Percentiles rank a stretch among this genome's conserved stretches.
Evolutionary conservation across 2,329 filamentous ascomycete genomes (phyloP).

Genomic region (Raffaelea deltoideospora): DNA sequence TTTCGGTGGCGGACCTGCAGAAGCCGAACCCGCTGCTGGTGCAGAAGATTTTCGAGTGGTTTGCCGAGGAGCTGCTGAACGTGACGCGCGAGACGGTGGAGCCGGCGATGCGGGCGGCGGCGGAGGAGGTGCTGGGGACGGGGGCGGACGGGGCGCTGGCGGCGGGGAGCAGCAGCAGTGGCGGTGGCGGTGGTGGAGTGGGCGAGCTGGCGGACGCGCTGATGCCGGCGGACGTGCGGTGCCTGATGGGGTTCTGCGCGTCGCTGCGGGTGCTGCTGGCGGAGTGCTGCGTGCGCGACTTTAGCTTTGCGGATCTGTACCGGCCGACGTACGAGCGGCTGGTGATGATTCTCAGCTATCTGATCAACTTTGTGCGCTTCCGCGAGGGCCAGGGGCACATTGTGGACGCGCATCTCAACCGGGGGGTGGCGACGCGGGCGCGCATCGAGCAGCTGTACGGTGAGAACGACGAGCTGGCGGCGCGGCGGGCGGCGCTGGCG

Average conservation of each 20-base stretch:
- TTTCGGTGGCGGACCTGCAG: slow-evolving; percentile 71
- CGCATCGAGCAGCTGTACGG: slow-evolving; percentile 74
- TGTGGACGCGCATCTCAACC: slow-evolving; percentile 90
- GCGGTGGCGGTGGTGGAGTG: too few species aligned
- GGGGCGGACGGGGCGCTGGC: neutral
- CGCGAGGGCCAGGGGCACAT: slow-evolving; percentile 79
- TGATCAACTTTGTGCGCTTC: slow-evolving; percentile 98
- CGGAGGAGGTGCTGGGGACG: slow-evolving; percentile 56
- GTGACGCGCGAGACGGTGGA: slow-evolving; percentile 85
- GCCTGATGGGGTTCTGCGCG: slow-evolving; percentile 91
- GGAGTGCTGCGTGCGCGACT: slow-evolving; percentile 86
- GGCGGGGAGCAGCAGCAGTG: too few species aligned
- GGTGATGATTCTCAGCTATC: slow-evolving; percentile 89
- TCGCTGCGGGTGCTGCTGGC: slow-evolving; percentile 64
- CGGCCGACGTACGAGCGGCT: slow-evolving; percentile 80
- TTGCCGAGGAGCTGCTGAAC: slow-evolving; percentile 87
- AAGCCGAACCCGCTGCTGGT: slow-evolving; percentile 92
- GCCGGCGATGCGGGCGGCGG: slow-evolving; percentile 84
- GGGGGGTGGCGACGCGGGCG: slow-evolving; percentile 69
- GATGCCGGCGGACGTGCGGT: slow-evolving; percentile 74
- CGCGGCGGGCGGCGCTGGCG: slow-evolving; percentile 64
- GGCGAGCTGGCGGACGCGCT: slow-evolving; percentile 65
- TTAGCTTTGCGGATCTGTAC: slow-evolving; percentile 84
- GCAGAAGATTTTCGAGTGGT: slow-evolving; percentile 96
- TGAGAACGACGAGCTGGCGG: slow-evolving; percentile 79